Evolutionary conservation across 176 grass and related monocot genomes (phyloP).

Genomic region (Zoysia japonica): DNA sequence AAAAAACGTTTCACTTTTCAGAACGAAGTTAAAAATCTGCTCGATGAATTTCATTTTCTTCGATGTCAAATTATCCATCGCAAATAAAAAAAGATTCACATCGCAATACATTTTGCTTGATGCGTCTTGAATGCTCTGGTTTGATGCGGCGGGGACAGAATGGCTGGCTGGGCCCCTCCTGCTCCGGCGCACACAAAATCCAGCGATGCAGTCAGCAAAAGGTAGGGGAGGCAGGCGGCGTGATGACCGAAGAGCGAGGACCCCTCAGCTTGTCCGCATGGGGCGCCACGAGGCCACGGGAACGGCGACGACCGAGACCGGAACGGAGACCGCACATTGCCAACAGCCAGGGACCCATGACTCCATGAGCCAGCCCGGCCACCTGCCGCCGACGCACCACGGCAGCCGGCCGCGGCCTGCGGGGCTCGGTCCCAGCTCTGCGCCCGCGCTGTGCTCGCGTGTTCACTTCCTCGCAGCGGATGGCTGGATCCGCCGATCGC

Average conservation of each 20-base stretch:
- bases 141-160: neutral
- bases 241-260: neutral
- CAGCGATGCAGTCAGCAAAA: conserved; percentile 22
- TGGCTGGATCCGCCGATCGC: conserved; percentile 17
- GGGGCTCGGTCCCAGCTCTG: neutral
- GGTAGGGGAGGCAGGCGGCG: neutral
- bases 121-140: neutral
- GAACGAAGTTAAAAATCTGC: neutral
- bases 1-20: neutral
- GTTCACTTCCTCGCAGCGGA: conserved; percentile 25
- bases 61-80: too few species aligned
- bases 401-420: conserved; percentile 3
- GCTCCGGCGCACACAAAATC: neutral
- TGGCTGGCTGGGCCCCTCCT: neutral
- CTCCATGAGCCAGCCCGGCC: neutral
- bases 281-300: conserved; percentile 32
- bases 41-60: too few species aligned
- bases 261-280: conserved; percentile 33
- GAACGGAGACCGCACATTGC: neutral
- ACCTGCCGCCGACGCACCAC: conserved; percentile 19
- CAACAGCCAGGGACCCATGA: too few species aligned
- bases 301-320: conserved; percentile 10
- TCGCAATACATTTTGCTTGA: too few species aligned
- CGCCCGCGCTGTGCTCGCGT: neutral
- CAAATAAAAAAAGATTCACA: too few species aligned